Evolutionary conservation across 805 yeast species (phyloP).

Genomic region (Yamadazyma akitaensis): DNA sequence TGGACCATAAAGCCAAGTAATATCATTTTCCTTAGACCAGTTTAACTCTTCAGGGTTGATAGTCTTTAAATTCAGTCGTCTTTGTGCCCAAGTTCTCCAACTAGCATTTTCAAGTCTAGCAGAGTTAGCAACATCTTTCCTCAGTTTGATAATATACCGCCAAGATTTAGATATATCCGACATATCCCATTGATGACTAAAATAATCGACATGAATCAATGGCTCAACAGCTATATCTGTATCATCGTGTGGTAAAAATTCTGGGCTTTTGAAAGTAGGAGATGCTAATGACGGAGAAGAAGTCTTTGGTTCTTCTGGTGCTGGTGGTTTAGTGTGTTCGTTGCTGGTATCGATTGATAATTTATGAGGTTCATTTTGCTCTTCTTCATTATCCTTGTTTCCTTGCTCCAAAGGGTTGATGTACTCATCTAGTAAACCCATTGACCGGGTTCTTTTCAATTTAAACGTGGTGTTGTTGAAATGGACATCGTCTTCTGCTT

Average conservation of each 20-base stretch:
- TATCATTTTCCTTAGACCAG: slow-evolving; percentile 97
- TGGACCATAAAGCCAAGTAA: slow-evolving; percentile 98
- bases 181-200: slow-evolving; percentile 95
- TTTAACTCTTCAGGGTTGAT: slow-evolving; percentile 88
- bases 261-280: slow-evolving; percentile 25
- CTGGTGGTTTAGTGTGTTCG: neutral
- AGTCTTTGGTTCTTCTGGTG: slow-evolving; percentile 2
- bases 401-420: slow-evolving; percentile 28
- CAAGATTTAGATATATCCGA: slow-evolving; percentile 90
- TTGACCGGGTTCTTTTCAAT: slow-evolving; percentile 75
- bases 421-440: slow-evolving; percentile 75
- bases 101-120: slow-evolving; percentile 54
- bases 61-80: slow-evolving; percentile 62
- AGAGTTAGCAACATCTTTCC: slow-evolving; percentile 75
- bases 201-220: slow-evolving; percentile 86
- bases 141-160: slow-evolving; percentile 82
- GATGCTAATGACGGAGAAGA: slow-evolving; percentile 3
- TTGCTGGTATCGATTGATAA: neutral
- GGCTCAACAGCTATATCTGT: slow-evolving; percentile 78
- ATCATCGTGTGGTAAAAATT: slow-evolving; percentile 73
- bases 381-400: neutral
- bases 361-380: neutral
- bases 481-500: slow-evolving; percentile 67
- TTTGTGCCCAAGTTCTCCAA: slow-evolving; percentile 95
- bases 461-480: slow-evolving; percentile 69